Conservation (phyloP, 2,329 filamentous ascomycete genomes). For the Phaeosphaeria sp. region DNA sequence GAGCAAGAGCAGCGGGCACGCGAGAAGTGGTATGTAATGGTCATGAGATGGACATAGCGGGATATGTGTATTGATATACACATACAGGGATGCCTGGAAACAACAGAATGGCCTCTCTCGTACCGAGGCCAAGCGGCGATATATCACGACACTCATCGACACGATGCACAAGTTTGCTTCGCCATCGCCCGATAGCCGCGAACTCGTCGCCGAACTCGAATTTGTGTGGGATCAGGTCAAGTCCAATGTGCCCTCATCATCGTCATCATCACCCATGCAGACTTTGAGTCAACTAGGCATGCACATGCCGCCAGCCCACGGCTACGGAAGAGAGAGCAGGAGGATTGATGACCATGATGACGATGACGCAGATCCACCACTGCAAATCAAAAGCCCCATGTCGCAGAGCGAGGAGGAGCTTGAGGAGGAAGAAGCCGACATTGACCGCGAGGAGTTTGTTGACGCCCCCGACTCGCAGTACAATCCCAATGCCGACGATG, state of each 20-base stretch:
- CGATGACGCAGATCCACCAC: slow-evolving; percentile 26
- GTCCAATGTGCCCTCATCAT: slow-evolving; percentile 73
- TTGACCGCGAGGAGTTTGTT: slow-evolving; percentile 53
- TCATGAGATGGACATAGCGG: slow-evolving; percentile 16
- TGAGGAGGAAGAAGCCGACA: slow-evolving; percentile 44
- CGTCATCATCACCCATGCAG: slow-evolving; percentile 53
- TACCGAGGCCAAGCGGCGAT: slow-evolving; percentile 91
- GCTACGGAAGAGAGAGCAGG: slow-evolving; percentile 51
- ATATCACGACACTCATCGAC: slow-evolving; percentile 91
- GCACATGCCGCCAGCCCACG: slow-evolving; percentile 38
- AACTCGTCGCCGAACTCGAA: slow-evolving; percentile 92
- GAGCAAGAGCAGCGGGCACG: slow-evolving; percentile 61
- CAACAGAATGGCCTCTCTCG: slow-evolving; percentile 80
- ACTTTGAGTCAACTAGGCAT: slow-evolving; percentile 43
- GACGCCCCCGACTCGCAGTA: slow-evolving; percentile 57
- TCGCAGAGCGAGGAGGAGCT: slow-evolving; percentile 71
- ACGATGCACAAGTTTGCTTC: slow-evolving; percentile 97
- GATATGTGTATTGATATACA: neutral
- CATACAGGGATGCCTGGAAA: slow-evolving; percentile 85
- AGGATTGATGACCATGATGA: slow-evolving; percentile 18
- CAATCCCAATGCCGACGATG: slow-evolving; percentile 42
- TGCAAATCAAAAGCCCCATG: slow-evolving; percentile 78
- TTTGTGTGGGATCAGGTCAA: slow-evolving; percentile 99
- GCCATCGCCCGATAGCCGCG: slow-evolving; percentile 80
- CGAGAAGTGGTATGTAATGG: slow-evolving; percentile 68